These are phyloP conservation scores for Immersiella caudata DNA, from an alignment of 495 filamentous ascomycete species.

Conservation along the genomic window DNA sequence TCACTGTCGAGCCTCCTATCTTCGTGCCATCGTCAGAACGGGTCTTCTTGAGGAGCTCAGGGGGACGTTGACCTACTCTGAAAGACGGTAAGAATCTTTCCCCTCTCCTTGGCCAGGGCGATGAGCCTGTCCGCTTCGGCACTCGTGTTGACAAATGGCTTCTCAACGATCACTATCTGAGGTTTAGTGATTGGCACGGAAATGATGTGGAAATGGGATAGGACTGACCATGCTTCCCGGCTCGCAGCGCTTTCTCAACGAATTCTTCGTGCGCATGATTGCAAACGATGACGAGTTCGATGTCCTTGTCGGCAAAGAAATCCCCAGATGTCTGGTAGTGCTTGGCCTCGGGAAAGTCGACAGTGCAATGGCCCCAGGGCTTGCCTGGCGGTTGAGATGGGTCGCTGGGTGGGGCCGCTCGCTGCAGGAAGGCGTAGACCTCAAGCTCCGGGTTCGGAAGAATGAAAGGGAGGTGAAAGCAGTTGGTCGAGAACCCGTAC, in stretches of 20 bases:
- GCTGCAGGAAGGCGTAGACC: conserved; percentile 52
- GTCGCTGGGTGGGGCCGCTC: conserved; percentile 30
- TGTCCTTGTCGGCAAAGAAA: conserved; percentile 57
- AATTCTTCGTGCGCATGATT: conserved; percentile 65
- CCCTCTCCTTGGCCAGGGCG: conserved; percentile 59
- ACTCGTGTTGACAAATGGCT: conserved; percentile 69
- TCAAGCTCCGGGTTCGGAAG: conserved; percentile 61
- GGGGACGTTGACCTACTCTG: conserved; percentile 50
- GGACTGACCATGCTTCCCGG: conserved; percentile 60
- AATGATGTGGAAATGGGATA: background rate
- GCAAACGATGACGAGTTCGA: conserved; percentile 68
- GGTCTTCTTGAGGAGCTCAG: too few species aligned
- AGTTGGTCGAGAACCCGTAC: conserved; percentile 66
- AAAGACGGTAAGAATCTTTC: conserved; percentile 66
- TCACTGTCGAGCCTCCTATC: conserved; percentile 73
- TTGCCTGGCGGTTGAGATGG: conserved; percentile 3
- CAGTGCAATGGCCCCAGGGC: conserved; percentile 38
- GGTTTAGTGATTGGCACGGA: background rate
- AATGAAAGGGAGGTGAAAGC: conserved; percentile 76
- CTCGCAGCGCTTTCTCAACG: conserved; percentile 61
- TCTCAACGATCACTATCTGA: conserved; percentile 67
- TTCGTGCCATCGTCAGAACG: conserved; percentile 17
- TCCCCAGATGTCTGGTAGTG: conserved; percentile 55
- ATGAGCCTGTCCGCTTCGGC: conserved; percentile 68
- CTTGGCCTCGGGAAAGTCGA: conserved; percentile 40